A percentile compares a stretch with the other conserved stretches of the same genome.
Evolutionary conservation across 2,329 filamentous ascomycete species (phyloP).

Genomic region (Hypoxylon sp.): DNA sequence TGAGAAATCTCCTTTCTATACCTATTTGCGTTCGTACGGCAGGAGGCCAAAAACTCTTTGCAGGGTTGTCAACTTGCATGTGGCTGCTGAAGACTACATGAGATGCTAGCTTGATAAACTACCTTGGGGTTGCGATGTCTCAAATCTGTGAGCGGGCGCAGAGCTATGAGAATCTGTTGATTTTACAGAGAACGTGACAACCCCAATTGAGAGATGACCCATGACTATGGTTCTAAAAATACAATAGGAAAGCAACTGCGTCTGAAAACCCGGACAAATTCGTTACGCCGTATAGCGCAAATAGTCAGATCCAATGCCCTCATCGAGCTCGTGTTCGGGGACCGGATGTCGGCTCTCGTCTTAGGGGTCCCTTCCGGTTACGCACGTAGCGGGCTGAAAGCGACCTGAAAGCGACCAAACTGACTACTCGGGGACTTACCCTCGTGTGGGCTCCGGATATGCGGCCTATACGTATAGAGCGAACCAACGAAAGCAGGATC

Average conservation of each 20-base stretch:
- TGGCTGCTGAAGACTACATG: background rate
- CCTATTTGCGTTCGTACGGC: background rate
- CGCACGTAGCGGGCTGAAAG: background rate
- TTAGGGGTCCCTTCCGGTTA: background rate
- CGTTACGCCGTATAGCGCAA: background rate
- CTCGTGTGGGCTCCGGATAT: slow-evolving; percentile 8
- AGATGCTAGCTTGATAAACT: background rate
- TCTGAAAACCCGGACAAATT: background rate
- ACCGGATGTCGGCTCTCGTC: slow-evolving; percentile 1
- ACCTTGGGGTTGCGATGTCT: background rate
- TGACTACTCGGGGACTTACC: slow-evolving; percentile 7
- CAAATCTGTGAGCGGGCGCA: background rate
- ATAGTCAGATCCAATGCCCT: too few species aligned
- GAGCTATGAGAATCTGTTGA: background rate
- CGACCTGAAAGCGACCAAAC: background rate
- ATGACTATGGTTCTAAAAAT: background rate
- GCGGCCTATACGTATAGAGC: slow-evolving; percentile 10
- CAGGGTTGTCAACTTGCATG: background rate
- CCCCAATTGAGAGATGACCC: background rate
- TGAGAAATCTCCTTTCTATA: slow-evolving; percentile 38
- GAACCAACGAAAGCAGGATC: slow-evolving; percentile 17
- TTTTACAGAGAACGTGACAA: background rate
- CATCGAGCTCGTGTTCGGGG: background rate
- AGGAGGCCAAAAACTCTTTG: background rate
- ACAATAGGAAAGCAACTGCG: background rate